Base-by-base conservation (phyloP, 1,139 yeast genomes). In the Hansenula lynferdii region DNA sequence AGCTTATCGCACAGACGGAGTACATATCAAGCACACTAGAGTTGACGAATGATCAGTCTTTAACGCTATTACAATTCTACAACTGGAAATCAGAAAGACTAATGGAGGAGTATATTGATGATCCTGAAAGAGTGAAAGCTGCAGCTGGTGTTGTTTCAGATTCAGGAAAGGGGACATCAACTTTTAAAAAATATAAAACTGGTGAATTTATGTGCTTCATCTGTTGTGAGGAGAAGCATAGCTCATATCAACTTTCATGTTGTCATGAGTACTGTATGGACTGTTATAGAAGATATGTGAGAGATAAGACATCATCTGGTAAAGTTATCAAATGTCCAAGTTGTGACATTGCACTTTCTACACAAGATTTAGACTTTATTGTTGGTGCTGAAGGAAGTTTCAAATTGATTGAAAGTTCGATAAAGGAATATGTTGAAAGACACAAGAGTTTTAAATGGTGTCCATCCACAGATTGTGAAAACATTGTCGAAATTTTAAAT, bases 381-480 rank as follows among this genome's bases (percentile, higher is more conserved):
- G 59, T 60, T 45, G 65, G 65, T 1, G 46, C 42, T 15, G 58
- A 54, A 20, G 51, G 51, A 10, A 56, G 60, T 18, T 54, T 58
- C 22, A 53, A 53, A 38, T 45, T 62, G 8, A 49, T 64, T 47
- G 50, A 52, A 25, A 59, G 61, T 8, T 63, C 69, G 0, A 60
- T 80, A 4, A 75, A 71, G 42, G 60, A 66, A 14, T 79, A 69
- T 49, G 75, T 86, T 17, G 76, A 75, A 31, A 69, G 72, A 40
- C 72, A 72, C 42, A 67, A 68, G 30, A 65, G 64, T 29, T 74
- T 73, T 48, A 62, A 60, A 41, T 82, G 92, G 84, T 92, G 98
- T 58, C 97, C 97, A 0, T 82, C 85, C 1, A 84, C 95, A 0
- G 95, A 85, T 53, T 92, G 98, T 58, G 68, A 69, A 28, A 64